phyloP scores from a whole-genome alignment of 192 early-diverging fungal genomes.

The Rhizophagus clarus region DNA sequence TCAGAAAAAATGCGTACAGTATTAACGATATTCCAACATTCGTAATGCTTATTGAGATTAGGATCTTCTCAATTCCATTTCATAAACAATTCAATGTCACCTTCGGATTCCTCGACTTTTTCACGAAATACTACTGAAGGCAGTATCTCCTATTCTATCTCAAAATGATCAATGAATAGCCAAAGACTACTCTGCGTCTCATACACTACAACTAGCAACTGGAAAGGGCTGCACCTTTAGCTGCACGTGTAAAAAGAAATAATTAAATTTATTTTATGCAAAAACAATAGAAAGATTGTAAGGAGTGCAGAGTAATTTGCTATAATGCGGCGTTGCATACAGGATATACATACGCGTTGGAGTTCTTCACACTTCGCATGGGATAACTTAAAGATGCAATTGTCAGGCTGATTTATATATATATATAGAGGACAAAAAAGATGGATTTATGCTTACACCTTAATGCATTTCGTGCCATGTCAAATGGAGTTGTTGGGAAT shows the following conservation, averaged over 20 bases:
- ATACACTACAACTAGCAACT: neutral
- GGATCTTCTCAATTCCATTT: no score
- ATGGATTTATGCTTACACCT: no score
- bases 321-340: neutral
- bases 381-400: slow-evolving; percentile 9
- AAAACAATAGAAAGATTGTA: slow-evolving; percentile 11
- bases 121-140: no score
- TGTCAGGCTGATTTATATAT: neutral
- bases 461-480: no score
- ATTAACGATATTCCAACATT: no score
- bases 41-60: no score
- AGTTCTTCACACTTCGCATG: neutral
- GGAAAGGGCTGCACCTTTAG: neutral
- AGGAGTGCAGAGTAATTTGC: neutral
- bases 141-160: neutral
- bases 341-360: neutral
- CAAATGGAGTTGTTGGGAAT: no score
- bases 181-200: neutral
- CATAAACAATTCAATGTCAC: no score
- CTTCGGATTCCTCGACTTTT: no score
- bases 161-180: neutral
- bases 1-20: no score
- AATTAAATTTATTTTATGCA: slow-evolving; percentile 12
- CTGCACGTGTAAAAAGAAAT: slow-evolving; percentile 2
- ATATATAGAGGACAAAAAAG: neutral